phyloP scores from a whole-genome alignment of 106 monocot genomes.

The Amphibolis antarctica region DNA sequence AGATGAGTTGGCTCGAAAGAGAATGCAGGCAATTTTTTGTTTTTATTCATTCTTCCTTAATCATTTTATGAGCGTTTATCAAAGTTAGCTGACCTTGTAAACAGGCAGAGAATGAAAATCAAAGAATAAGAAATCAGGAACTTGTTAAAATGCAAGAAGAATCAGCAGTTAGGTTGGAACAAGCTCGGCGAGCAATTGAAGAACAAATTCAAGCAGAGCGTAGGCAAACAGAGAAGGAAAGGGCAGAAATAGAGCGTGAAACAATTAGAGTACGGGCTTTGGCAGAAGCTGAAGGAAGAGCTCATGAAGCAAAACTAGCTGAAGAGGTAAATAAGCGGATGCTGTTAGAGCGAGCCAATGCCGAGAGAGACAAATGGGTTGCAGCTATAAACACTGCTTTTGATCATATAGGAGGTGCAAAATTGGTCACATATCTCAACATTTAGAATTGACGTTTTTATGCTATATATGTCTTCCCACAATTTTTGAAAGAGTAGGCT shows the following conservation, averaged over 20 bases:
- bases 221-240: conserved; percentile 77
- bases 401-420: conserved; percentile 85
- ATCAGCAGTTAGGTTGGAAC: conserved; percentile 71
- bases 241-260: conserved; percentile 78
- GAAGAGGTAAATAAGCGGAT: conserved; percentile 87
- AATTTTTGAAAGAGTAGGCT: no score
- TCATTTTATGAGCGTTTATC: neutral
- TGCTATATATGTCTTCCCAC: no score
- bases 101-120: conserved; percentile 85
- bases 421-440: neutral
- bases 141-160: conserved; percentile 99
- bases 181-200: conserved; percentile 76
- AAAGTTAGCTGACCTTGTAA: neutral
- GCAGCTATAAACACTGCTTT: conserved; percentile 88
- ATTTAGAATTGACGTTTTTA: no score
- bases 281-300: conserved; percentile 88
- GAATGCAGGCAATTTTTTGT: conserved; percentile 61
- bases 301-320: conserved; percentile 67
- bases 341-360: conserved; percentile 72
- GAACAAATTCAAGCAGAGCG: conserved; percentile 85
- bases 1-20: conserved; percentile 82
- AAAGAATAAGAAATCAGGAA: conserved; percentile 86
- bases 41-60: neutral
- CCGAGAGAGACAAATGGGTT: conserved; percentile 95
- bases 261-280: conserved; percentile 55